Conservation (phyloP, 495 filamentous ascomycete species). For the Jackrogersella multiformis region DNA sequence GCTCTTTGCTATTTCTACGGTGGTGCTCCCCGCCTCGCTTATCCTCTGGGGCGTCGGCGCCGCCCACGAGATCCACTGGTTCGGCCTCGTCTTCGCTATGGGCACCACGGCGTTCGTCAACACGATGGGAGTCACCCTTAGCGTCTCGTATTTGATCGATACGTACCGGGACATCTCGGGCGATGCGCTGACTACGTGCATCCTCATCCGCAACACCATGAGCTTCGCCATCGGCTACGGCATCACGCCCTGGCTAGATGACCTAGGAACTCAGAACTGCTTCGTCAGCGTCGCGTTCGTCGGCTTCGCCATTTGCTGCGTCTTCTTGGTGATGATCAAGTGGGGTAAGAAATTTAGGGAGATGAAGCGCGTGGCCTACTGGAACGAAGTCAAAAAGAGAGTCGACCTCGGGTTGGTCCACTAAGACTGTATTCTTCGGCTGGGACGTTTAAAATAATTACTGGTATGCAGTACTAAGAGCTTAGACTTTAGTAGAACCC, state of each 20-base stretch:
- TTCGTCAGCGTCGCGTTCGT: conserved; percentile 71
- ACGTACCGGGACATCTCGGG: conserved; percentile 70
- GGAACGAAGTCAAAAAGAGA: conserved; percentile 56
- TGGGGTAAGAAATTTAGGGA: conserved; percentile 59
- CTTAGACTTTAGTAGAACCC: neutral
- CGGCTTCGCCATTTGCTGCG: conserved; percentile 61
- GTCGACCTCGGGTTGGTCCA: conserved; percentile 52
- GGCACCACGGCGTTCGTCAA: conserved; percentile 66
- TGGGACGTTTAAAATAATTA: neutral
- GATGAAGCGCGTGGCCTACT: conserved; percentile 52
- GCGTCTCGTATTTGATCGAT: conserved; percentile 70
- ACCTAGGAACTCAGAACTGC: conserved; percentile 69
- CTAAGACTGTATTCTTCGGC: neutral
- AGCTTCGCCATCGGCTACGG: conserved; percentile 57
- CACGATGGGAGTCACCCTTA: conserved; percentile 66
- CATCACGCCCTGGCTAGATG: conserved; percentile 69
- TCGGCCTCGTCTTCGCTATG: conserved; percentile 71
- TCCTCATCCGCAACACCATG: conserved; percentile 74
- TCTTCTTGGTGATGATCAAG: conserved; percentile 65
- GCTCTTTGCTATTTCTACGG: conserved; percentile 64
- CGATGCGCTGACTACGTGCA: conserved; percentile 70
- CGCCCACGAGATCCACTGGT: conserved; percentile 68
- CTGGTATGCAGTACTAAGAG: neutral
- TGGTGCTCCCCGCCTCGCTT: conserved; percentile 65
- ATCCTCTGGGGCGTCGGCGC: conserved; percentile 77